phyloP scores from a whole-genome alignment of 257 asterid species.

The Solanum etuberosum region DNA sequence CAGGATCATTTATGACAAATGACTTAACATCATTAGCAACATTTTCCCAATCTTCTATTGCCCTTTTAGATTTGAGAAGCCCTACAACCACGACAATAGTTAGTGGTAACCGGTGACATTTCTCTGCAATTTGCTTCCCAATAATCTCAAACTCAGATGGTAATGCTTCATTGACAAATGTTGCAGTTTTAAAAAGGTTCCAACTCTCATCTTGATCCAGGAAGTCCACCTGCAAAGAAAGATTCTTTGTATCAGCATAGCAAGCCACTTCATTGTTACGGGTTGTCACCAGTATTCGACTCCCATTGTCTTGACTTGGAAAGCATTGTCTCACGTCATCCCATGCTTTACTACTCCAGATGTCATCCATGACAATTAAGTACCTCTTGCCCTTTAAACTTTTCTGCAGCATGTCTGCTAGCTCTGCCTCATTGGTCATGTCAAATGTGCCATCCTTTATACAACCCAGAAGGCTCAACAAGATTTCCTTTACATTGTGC shows the following conservation, averaged over 20 bases:
- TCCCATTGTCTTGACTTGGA: not conserved
- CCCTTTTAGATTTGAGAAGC: not conserved
- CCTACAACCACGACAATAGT: not conserved
- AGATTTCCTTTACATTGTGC: not conserved
- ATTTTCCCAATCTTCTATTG: not conserved
- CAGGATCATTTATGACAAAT: not conserved
- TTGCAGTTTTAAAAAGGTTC: not conserved
- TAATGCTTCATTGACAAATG: not conserved
- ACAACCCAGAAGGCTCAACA: not conserved
- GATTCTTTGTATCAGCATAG: not conserved
- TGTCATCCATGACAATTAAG: too few relatives aligned
- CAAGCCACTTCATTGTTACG: not conserved
- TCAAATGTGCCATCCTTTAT: too few relatives aligned
- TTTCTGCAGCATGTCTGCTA: too few relatives aligned
- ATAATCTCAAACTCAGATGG: not conserved
- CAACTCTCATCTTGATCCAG: not conserved
- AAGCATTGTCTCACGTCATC: too few relatives aligned
- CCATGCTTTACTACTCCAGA: too few relatives aligned
- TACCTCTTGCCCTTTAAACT: not conserved
- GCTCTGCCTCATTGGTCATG: too few relatives aligned
- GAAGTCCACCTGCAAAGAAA: not conserved
- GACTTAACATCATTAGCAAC: not conserved
- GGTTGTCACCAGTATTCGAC: constrained; percentile 1
- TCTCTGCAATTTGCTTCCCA: not conserved
- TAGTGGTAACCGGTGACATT: not conserved